Conservation (phyloP, 2,329 filamentous ascomycete species). For the Talaromyces albobiverticillius region DNA sequence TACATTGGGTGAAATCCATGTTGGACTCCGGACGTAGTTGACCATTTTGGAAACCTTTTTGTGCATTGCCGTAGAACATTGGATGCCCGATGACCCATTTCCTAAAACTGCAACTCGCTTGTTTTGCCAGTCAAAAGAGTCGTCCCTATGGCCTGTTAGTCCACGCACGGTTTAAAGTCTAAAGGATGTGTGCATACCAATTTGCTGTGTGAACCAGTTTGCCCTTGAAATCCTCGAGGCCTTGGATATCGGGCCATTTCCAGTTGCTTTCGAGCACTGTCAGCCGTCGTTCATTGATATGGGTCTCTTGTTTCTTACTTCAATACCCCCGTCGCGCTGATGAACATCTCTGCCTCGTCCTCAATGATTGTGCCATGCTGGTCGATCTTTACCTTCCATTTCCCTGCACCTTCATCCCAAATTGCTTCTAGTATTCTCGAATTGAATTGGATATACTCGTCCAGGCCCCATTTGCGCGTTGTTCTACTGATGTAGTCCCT, state of each 20-base stretch:
- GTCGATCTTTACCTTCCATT: slow-evolving; percentile 26
- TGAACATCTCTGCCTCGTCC: slow-evolving; percentile 17
- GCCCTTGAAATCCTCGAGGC: slow-evolving; percentile 41
- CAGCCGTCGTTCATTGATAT: not conserved
- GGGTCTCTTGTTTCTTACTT: not conserved
- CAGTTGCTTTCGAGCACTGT: slow-evolving; percentile 24
- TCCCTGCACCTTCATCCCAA: slow-evolving; percentile 25
- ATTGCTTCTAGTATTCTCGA: slow-evolving; percentile 21
- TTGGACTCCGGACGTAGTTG: slow-evolving; percentile 2
- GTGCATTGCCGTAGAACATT: not conserved
- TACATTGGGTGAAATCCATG: not conserved
- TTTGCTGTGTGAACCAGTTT: slow-evolving; percentile 36
- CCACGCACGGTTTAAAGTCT: not conserved
- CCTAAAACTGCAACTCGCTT: slow-evolving; percentile 21
- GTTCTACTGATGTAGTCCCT: slow-evolving; percentile 24
- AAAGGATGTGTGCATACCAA: slow-evolving; percentile 22
- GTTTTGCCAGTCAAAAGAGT: not conserved
- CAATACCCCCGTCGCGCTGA: slow-evolving; percentile 29
- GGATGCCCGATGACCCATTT: slow-evolving; percentile 13
- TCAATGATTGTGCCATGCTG: slow-evolving; percentile 15
- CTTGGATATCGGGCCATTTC: slow-evolving; percentile 43
- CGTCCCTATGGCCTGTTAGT: slow-evolving; percentile 15
- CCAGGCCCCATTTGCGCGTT: slow-evolving; percentile 21
- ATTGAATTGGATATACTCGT: slow-evolving; percentile 23
- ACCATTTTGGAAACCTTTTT: not conserved